Evolutionary conservation across 1,284 basidiomycete genomes (phyloP), one percentile per base, ranked within the genome.

Genomic region (Singerocomus inundabilis): DNA sequence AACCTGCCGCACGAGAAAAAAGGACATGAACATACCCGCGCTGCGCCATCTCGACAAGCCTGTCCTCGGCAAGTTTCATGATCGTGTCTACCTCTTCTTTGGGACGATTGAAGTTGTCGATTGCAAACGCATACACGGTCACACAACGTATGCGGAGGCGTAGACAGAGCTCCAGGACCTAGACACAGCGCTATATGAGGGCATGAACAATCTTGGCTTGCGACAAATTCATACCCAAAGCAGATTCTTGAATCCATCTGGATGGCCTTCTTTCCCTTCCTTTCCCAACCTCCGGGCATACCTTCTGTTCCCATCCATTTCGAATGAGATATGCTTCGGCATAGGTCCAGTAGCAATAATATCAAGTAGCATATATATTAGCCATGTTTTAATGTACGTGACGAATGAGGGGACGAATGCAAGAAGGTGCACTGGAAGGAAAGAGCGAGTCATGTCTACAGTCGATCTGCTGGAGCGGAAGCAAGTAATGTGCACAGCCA

Each of bases 261-360:
- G 73, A 69, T 99, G 97, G 1, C 97, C 96, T 52, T 91, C 75
- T 30, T 76, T 72, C 9, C 91, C 79, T 29, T 78, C 69, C 64
- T 84, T 79, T 6, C 85, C 80, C 18, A 81, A 74, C 55, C 69
- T 75, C n/a, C 89, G 78, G 0, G 97, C 96, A 66, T 91, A 98
- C 6, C 97, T 79, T 45, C 97, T 77, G 69, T 99, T 99, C 5
- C 97, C 97, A 62, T 99, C 97, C 93, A 99, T 97, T 32, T 98
- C 89, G 66, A 99, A 96, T 3, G 91, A 95, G 36, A 99, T 81
- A 74, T 99, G 97, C 36, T 77, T 71, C 0, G 97, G 97, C 18
- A 97, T 78, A 1, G 97, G 96, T 0, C 95, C 96, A 6, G 85
- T 75, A 0, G 85, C 74, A 33, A 95, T 77, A 24, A 91, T 70